Evolutionary conservation across 1,139 yeast genomes (phyloP).

Genomic region (Lodderomyces oxycetoniae): DNA sequence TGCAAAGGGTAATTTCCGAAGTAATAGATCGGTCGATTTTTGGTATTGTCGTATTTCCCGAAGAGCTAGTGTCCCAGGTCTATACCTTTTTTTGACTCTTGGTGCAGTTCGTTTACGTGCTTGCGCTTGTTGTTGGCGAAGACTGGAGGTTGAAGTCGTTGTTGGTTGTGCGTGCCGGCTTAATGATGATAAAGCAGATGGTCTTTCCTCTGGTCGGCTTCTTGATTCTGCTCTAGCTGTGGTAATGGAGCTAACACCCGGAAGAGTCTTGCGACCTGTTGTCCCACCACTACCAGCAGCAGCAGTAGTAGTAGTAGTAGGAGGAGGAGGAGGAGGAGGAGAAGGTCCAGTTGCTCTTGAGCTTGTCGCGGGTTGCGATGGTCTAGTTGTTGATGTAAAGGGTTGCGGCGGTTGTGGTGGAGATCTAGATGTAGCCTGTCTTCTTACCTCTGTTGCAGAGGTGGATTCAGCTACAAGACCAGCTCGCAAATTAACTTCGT

Average conservation of each 20-base stretch:
- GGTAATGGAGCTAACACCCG: conserved; percentile 1
- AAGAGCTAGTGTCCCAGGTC: conserved; percentile 72
- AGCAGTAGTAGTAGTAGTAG: neutral
- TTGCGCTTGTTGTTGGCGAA: neutral
- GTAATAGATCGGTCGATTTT: conserved; percentile 67
- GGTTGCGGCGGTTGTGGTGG: conserved; percentile 2
- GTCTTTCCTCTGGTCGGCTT: neutral
- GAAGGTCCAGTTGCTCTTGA: conserved; percentile 3
- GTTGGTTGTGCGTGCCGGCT: conserved; percentile 2
- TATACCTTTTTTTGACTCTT: conserved; percentile 44
- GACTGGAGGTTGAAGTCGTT: neutral
- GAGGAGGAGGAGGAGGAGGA: conserved; percentile 3
- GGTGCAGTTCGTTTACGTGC: conserved; percentile 4
- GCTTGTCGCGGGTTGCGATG: neutral
- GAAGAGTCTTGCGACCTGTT: conserved; percentile 5
- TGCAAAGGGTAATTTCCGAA: conserved; percentile 89
- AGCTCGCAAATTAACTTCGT: neutral
- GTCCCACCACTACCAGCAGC: neutral
- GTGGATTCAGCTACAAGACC: conserved; percentile 1
- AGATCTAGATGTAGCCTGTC: neutral
- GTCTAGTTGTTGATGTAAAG: conserved; percentile 1
- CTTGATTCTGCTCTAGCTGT: neutral
- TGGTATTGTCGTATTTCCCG: conserved; percentile 79
- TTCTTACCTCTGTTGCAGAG: conserved; percentile 2
- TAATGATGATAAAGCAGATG: conserved; percentile 1